Evolutionary conservation across 768 basidiomycete species (phyloP), one percentile per base, ranked within the genome.

Genomic region (Amanita jacksonii): DNA sequence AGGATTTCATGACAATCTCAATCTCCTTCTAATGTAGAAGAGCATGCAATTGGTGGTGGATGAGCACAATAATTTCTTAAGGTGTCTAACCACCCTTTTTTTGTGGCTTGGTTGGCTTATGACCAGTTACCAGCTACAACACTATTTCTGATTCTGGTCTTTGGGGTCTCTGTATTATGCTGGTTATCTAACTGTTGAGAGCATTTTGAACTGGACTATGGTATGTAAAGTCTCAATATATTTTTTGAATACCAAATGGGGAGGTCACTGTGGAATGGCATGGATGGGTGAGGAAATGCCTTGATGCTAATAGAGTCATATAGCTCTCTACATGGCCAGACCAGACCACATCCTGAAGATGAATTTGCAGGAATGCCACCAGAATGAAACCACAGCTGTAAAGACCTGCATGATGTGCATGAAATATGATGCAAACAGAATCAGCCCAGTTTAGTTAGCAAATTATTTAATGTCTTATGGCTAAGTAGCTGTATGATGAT

Each of bases 101-200:
- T 33, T 35, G 47, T 45, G 16, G 34, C 34, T 36, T 39, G 47
- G 41, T 48, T 48, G 43, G 41, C 47, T 48, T 43, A 48, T 19
- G 47, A 43, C 42, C 32, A 33, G 41, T 43, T 25, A 9, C 47
- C 43, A 49, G 48, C 12, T 45, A 22, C 15, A 19, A 49, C 19
- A 8, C 43, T 30, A 33, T 45, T 7, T 49, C 48, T 28, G 44
- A 49, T 45, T 20, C 16, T 33, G 48, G 48, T 39, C 48, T 49
- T 34, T 49, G 48, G 48, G 48, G 48, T 32, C 48, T 49, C 20
- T 49, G 28, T 45, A 45, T 39, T 49, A 38, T 32, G 39, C 48
- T 13, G 42, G 46, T 6, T 48, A 48, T 27, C 42, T 48, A 13
- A 36, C 46, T 27, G 31, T 46, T 10, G 47, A 48, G 33, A 43